Conservation (phyloP, 1,284 basidiomycete genomes). For the Pseudozyma tsukubaensis region DNA sequence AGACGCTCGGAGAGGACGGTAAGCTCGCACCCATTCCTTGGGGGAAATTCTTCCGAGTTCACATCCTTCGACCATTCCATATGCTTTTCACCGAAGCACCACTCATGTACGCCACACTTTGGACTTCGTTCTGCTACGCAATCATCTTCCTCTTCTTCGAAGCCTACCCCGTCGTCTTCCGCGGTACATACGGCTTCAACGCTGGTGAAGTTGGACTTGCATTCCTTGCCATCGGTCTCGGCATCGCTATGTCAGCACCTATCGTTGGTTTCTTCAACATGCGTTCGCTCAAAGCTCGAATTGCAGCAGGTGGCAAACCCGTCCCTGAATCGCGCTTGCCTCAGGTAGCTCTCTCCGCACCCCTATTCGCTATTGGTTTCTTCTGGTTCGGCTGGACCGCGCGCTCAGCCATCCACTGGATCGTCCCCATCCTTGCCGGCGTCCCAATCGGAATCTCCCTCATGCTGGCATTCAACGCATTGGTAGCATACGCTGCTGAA, state of each 20-base stretch:
- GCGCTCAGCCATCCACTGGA: conserved; percentile 41
- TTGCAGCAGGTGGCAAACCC: conserved; percentile 30
- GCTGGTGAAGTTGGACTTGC: conserved; percentile 45
- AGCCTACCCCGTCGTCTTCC: conserved; percentile 46
- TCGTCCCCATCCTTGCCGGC: conserved; percentile 43
- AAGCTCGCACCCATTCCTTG: conserved; percentile 18
- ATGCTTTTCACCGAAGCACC: conserved; percentile 47
- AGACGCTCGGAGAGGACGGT: conserved; percentile 15
- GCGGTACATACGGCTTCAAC: conserved; percentile 48
- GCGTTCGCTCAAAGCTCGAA: conserved; percentile 25
- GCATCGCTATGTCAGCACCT: conserved; percentile 39
- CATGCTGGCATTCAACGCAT: conserved; percentile 45
- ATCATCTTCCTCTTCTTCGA: conserved; percentile 55
- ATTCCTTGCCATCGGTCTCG: conserved; percentile 44
- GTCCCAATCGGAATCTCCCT: conserved; percentile 33
- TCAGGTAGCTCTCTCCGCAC: conserved; percentile 33
- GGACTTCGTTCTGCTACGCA: conserved; percentile 48
- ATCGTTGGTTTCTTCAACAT: conserved; percentile 39
- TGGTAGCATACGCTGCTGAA: conserved; percentile 44
- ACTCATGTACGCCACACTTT: conserved; percentile 43
- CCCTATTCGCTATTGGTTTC: conserved; percentile 35
- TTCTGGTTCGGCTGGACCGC: conserved; percentile 56
- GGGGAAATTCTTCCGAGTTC: conserved; percentile 30
- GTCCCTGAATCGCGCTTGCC: conserved; percentile 41
- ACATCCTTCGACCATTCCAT: conserved; percentile 41